These are phyloP conservation scores for Aspergillus biplanus DNA, from an alignment of 495 filamentous ascomycete genomes.

Conservation along the genomic window DNA sequence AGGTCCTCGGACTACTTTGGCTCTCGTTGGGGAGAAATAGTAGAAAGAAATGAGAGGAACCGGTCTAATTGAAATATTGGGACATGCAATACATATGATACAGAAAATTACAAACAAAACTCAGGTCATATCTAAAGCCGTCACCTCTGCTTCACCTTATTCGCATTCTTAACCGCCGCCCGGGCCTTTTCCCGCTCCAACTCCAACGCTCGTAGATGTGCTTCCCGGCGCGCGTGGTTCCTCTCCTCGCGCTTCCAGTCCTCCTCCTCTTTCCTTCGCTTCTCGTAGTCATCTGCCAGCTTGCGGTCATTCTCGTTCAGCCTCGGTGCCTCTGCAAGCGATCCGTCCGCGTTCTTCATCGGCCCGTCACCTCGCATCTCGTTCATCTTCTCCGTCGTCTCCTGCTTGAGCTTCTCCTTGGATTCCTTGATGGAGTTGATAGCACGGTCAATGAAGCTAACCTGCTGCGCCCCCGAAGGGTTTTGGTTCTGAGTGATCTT, in stretches of 20 bases:
- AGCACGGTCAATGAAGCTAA: slow-evolving; percentile 33
- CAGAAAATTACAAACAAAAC: slow-evolving; percentile 2
- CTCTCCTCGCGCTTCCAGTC: slow-evolving; percentile 34
- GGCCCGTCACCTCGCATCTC: slow-evolving; percentile 23
- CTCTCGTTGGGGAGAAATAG: no score
- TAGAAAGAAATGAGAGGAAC: no score
- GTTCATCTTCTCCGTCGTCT: slow-evolving; percentile 27
- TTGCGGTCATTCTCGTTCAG: slow-evolving; percentile 37
- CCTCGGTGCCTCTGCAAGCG: slow-evolving; percentile 25
- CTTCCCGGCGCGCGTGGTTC: slow-evolving; percentile 30
- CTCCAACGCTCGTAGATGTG: slow-evolving; percentile 26
- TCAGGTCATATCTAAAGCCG: slow-evolving; percentile 5
- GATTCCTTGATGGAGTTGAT: slow-evolving; percentile 27
- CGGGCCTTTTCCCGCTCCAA: slow-evolving; percentile 26
- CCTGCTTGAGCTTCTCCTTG: slow-evolving; percentile 19
- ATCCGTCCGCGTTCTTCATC: slow-evolving; percentile 30
- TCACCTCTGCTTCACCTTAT: slow-evolving; percentile 12
- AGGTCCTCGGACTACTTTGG: no score
- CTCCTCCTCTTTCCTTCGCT: slow-evolving; percentile 31
- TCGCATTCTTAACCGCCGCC: slow-evolving; percentile 9
- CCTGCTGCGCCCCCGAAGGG: background rate
- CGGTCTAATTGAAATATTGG: no score
- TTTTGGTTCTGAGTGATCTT: slow-evolving; percentile 4
- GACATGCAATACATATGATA: background rate
- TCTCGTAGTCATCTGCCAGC: slow-evolving; percentile 32